These are phyloP conservation scores for Exophiala bonariae DNA, from an alignment of 2,329 filamentous ascomycete genomes.

Conservation along the genomic window DNA sequence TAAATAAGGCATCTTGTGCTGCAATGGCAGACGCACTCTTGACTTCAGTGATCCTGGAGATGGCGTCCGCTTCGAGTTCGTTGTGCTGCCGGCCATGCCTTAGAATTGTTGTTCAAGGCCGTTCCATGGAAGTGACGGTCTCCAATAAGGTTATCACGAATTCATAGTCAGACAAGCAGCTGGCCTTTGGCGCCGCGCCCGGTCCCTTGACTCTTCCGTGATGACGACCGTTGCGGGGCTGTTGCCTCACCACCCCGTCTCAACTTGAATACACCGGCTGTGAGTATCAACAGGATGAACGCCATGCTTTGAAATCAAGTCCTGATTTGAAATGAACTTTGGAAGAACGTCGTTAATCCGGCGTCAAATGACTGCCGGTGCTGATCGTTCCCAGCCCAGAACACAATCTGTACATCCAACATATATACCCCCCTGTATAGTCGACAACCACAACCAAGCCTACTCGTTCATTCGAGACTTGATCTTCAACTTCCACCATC, in stretches of 20 bases:
- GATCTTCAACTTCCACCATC: slow-evolving; percentile 3
- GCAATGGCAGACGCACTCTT: not conserved
- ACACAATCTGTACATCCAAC: not conserved
- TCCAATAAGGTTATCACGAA: not conserved
- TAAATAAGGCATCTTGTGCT: not conserved
- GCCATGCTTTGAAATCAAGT: slow-evolving; percentile 5
- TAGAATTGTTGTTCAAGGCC: not conserved
- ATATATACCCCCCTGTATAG: slow-evolving; percentile 1
- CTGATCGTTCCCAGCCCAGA: slow-evolving; percentile 3
- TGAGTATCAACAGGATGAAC: slow-evolving; percentile 4
- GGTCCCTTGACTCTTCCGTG: slow-evolving; percentile 4
- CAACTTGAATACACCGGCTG: slow-evolving; percentile 1
- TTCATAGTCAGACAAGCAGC: not conserved
- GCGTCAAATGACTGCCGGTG: slow-evolving; percentile 1
- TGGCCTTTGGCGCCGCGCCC: not conserved
- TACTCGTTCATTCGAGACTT: slow-evolving; percentile 2
- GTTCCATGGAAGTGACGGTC: not conserved
- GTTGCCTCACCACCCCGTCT: slow-evolving; percentile 4
- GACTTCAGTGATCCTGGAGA: not conserved
- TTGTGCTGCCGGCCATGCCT: not conserved
- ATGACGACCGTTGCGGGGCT: slow-evolving; percentile 2
- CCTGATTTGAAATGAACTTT: slow-evolving; percentile 2
- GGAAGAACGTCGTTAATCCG: slow-evolving; percentile 3
- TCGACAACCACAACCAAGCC: slow-evolving; percentile 1
- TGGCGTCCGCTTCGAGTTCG: not conserved